phyloP scores from a whole-genome alignment of 768 basidiomycete species.

The Pleurotus tuoliensis region DNA sequence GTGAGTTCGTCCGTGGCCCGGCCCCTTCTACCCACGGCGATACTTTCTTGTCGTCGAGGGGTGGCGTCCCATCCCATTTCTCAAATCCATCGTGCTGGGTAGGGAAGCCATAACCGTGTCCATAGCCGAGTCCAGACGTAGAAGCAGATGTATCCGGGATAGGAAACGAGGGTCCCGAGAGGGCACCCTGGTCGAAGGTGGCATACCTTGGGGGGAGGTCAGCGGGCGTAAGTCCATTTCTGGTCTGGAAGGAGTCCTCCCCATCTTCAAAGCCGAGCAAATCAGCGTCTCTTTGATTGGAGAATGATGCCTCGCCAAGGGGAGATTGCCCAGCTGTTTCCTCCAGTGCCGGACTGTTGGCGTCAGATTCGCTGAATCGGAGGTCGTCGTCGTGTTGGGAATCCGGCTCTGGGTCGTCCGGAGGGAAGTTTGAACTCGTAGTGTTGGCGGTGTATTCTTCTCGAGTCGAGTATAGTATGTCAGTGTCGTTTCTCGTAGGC shows the following conservation, averaged over 20 bases:
- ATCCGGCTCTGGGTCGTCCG: neutral
- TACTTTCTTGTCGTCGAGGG: neutral
- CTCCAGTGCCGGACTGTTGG: neutral
- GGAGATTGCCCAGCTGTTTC: neutral
- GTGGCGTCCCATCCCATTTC: neutral
- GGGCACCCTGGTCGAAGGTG: neutral
- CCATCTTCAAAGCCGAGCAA: neutral
- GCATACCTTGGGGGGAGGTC: neutral
- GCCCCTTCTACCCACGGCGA: neutral
- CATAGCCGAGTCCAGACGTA: neutral
- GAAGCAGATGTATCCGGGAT: neutral
- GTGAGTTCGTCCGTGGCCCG: neutral
- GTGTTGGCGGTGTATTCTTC: neutral
- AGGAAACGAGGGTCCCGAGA: neutral
- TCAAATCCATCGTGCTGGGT: neutral
- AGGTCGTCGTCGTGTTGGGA: neutral
- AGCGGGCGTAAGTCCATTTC: neutral
- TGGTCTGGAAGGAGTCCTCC: neutral
- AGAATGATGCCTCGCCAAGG: neutral
- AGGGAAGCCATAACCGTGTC: neutral
- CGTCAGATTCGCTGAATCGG: neutral
- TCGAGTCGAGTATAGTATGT: neutral
- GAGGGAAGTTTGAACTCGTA: neutral
- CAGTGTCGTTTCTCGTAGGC: neutral
- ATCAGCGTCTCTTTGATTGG: neutral